Evolutionary conservation across 768 basidiomycete genomes (phyloP).

Genomic region (Paxillus ammoniavirescens): DNA sequence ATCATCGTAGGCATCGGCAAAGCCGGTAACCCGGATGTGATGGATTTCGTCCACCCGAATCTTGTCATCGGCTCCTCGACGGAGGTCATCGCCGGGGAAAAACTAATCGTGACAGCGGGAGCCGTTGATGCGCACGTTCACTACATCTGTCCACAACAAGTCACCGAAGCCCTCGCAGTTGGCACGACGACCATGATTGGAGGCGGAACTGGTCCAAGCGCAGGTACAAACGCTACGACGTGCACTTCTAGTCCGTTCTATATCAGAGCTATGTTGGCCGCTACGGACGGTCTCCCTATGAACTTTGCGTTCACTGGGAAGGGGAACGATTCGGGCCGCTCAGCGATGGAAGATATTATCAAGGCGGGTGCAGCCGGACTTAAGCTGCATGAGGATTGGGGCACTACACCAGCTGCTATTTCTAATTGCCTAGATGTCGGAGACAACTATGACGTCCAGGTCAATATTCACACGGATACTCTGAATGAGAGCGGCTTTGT

Average conservation of each 20-base stretch:
- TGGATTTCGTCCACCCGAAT: conserved; percentile 70
- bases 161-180: conserved; percentile 76
- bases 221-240: conserved; percentile 86
- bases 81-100: conserved; percentile 95
- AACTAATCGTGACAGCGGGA: conserved; percentile 91
- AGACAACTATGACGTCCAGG: conserved; percentile 93
- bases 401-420: conserved; percentile 83
- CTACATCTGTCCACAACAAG: conserved; percentile 94
- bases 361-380: conserved; percentile 83
- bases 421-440: conserved; percentile 73
- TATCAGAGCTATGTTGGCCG: conserved; percentile 86
- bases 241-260: conserved; percentile 92
- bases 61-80: conserved; percentile 89
- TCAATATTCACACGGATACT: conserved; percentile 94
- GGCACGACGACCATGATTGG: conserved; percentile 95
- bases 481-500: conserved; percentile 97
- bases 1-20: conserved; percentile 90
- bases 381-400: conserved; percentile 99
- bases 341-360: conserved; percentile 76
- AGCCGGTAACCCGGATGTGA: conserved; percentile 93
- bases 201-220: conserved; percentile 92
- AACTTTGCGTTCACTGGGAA: conserved; percentile 97
- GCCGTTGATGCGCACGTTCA: conserved; percentile 91
- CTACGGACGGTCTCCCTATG: conserved; percentile 86
- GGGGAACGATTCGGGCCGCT: conserved; percentile 84